Evolutionary conservation across 1,284 basidiomycete species (phyloP).

Genomic region (Sutorius eximius): DNA sequence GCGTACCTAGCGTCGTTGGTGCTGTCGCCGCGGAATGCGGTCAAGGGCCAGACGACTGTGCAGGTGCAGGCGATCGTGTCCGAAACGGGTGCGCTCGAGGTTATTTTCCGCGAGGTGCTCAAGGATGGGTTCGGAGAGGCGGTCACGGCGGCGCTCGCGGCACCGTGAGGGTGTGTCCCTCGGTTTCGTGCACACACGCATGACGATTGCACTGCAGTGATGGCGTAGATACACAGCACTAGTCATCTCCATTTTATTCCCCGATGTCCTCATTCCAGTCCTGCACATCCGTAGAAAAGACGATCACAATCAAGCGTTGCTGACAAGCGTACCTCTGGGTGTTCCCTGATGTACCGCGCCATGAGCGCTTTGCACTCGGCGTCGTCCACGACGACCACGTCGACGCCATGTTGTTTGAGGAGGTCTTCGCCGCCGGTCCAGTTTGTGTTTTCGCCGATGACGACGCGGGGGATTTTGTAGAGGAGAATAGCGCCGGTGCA

Average conservation of each 20-base stretch:
- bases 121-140: conserved; percentile 36
- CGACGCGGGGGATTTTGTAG: conserved; percentile 59
- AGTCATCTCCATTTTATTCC: conserved; percentile 25
- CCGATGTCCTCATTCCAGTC: conserved; percentile 63
- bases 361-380: conserved; percentile 48
- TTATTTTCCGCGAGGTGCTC: conserved; percentile 49
- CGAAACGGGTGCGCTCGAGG: conserved; percentile 48
- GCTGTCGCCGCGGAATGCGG: conserved; percentile 50
- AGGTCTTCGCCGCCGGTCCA: conserved; percentile 52
- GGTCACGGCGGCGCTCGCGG: conserved; percentile 22
- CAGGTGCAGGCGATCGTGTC: conserved; percentile 64
- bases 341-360: conserved; percentile 47
- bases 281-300: conserved; percentile 32
- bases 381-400: conserved; percentile 52
- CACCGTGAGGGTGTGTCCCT: conserved; percentile 15
- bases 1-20: conserved; percentile 56
- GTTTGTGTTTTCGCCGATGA: conserved; percentile 58
- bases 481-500: conserved; percentile 60
- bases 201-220: background rate
- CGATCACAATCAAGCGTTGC: conserved; percentile 7
- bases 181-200: background rate
- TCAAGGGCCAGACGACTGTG: conserved; percentile 53
- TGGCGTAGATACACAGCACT: conserved; percentile 7
- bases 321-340: conserved; percentile 45
- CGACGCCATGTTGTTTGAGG: conserved; percentile 48